Percentiles rank a stretch among this genome's conserved stretches.
Conservation (phyloP, 2,329 filamentous ascomycete genomes). For the Aspergillus sp. region DNA sequence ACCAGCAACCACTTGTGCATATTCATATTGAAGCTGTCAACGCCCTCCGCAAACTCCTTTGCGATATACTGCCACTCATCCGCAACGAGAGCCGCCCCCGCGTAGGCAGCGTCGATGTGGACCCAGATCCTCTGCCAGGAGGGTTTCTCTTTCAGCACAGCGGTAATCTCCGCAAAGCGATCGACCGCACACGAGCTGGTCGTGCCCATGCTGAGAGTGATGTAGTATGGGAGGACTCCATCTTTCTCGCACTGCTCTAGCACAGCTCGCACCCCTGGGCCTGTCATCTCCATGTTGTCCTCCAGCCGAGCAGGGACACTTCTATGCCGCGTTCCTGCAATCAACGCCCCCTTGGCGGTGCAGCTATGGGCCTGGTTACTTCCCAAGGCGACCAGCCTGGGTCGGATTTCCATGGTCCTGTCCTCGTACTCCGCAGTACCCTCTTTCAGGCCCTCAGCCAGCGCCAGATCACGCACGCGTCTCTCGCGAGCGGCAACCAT, state of each 20-base stretch:
- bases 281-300: slow-evolving; percentile 63
- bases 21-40: slow-evolving; percentile 90
- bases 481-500: slow-evolving; percentile 82
- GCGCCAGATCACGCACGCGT: slow-evolving; percentile 55
- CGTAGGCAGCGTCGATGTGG: slow-evolving; percentile 89
- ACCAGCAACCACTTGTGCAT: slow-evolving; percentile 97
- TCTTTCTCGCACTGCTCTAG: slow-evolving; percentile 57
- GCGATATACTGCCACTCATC: slow-evolving; percentile 69
- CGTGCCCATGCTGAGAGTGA: slow-evolving; percentile 75
- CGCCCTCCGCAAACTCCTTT: slow-evolving; percentile 47
- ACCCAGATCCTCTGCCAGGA: slow-evolving; percentile 64
- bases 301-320: slow-evolving; percentile 54
- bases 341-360: slow-evolving; percentile 77
- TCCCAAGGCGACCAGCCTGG: slow-evolving; percentile 68
- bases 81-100: slow-evolving; percentile 72
- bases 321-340: slow-evolving; percentile 74
- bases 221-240: slow-evolving; percentile 74
- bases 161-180: slow-evolving; percentile 61
- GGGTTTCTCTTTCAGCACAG: slow-evolving; percentile 38
- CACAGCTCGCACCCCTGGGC: slow-evolving; percentile 48
- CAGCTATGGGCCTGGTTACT: slow-evolving; percentile 73
- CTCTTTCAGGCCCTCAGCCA: slow-evolving; percentile 38
- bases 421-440: slow-evolving; percentile 56
- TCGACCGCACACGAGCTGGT: slow-evolving; percentile 85
- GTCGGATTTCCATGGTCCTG: slow-evolving; percentile 55